Evolutionary conservation across 2,329 filamentous ascomycete species (phyloP).

Genomic region (Aspergillus spinulosporus): DNA sequence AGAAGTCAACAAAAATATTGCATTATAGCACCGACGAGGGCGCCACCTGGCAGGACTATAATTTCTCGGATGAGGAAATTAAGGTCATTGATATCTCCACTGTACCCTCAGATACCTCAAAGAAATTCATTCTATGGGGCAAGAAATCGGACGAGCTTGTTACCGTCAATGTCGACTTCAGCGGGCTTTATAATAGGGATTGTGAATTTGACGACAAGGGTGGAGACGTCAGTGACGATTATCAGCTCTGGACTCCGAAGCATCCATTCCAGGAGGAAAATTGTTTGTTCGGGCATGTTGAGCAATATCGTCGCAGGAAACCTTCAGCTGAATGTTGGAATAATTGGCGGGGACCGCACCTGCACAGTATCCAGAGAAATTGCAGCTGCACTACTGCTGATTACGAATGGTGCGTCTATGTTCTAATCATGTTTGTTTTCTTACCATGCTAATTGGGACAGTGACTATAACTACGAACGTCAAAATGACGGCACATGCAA

Average conservation of each 20-base stretch:
- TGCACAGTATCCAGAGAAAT: conserved; percentile 70
- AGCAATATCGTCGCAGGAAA: conserved; percentile 89
- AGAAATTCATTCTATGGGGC: conserved; percentile 91
- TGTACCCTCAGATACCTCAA: conserved; percentile 81
- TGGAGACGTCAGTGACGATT: conserved; percentile 63
- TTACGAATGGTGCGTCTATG: conserved; percentile 76
- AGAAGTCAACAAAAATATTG: conserved; percentile 65
- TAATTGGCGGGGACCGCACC: conserved; percentile 66
- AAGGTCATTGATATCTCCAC: conserved; percentile 80
- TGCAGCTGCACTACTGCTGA: conserved; percentile 83
- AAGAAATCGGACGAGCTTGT: conserved; percentile 57
- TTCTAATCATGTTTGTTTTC: background rate
- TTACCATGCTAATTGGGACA: conserved; percentile 39
- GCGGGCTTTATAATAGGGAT: conserved; percentile 67
- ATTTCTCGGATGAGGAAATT: conserved; percentile 71
- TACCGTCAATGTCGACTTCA: conserved; percentile 86
- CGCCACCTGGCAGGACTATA: conserved; percentile 71
- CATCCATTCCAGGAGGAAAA: conserved; percentile 76
- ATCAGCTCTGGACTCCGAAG: conserved; percentile 81
- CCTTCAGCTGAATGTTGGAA: conserved; percentile 78
- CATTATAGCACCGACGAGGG: conserved; percentile 83
- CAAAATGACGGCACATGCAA: conserved; percentile 73
- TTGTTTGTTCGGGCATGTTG: conserved; percentile 89
- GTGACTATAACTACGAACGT: conserved; percentile 91
- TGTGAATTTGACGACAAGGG: conserved; percentile 70